These are phyloP conservation scores for Sonneratia caseolaris DNA, from an alignment of 345 rosid species.

Conservation along the genomic window DNA sequence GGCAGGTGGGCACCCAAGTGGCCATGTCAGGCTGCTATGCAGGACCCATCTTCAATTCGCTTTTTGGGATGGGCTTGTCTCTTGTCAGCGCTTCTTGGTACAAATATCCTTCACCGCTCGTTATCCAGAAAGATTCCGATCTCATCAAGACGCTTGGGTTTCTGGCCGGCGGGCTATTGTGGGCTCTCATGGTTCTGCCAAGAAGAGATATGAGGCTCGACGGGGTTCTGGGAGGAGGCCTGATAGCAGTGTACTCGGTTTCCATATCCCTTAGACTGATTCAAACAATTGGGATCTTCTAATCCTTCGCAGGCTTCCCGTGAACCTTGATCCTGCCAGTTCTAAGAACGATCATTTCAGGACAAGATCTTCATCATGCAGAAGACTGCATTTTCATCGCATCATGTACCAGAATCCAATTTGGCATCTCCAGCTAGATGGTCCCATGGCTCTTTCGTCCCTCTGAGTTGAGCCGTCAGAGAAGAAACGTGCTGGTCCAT, in stretches of 20 bases:
- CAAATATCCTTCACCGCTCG: constrained; percentile 38
- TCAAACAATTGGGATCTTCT: constrained; percentile 21
- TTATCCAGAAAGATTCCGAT: constrained; percentile 37
- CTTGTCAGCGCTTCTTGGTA: constrained; percentile 48
- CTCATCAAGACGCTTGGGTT: constrained; percentile 71
- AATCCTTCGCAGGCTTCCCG: no score
- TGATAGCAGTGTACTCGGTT: constrained; percentile 45
- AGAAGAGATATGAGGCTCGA: constrained; percentile 59
- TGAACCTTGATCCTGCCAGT: no score
- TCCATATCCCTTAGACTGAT: constrained; percentile 46
- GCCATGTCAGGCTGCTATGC: constrained; percentile 87
- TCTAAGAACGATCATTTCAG: no score
- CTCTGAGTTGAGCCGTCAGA: not conserved
- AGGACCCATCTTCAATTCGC: constrained; percentile 71
- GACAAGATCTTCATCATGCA: not conserved
- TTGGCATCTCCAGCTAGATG: not conserved
- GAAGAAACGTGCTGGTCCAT: not conserved
- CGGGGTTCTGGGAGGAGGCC: constrained; percentile 56
- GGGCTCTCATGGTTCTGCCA: constrained; percentile 74
- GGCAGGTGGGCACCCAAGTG: constrained; percentile 58
- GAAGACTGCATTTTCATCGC: not conserved
- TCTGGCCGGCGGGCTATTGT: constrained; percentile 50
- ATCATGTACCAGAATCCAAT: not conserved
- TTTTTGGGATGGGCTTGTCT: constrained; percentile 70
- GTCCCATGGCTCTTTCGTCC: not conserved